phyloP scores from a whole-genome alignment of 306 rosid genomes.

The Calophaca sinica region DNA sequence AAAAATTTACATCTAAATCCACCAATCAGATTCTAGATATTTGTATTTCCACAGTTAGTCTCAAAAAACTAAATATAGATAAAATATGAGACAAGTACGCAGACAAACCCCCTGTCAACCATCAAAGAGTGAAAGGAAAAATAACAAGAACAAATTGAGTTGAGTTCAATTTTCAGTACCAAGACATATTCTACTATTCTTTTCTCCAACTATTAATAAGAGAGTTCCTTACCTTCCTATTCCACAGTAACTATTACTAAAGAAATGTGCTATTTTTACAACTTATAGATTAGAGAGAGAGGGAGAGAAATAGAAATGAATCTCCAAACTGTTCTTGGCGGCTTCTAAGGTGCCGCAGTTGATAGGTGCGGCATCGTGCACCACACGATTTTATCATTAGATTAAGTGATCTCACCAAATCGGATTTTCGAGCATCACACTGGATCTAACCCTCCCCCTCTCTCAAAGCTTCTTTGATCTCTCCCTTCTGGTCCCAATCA shows the following conservation, averaged over 20 bases:
- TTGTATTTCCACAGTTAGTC: constrained; percentile 20
- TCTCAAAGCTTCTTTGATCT: too few relatives aligned
- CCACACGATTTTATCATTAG: too few relatives aligned
- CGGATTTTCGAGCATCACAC: too few relatives aligned
- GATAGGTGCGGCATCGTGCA: too few relatives aligned
- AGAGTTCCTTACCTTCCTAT: constrained; percentile 26
- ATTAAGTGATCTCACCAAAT: too few relatives aligned
- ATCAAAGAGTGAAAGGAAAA: constrained; percentile 16
- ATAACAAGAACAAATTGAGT: constrained; percentile 7
- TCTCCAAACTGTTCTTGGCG: constrained; percentile 17
- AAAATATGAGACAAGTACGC: constrained; percentile 17
- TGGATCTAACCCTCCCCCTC: too few relatives aligned
- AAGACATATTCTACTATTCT: constrained; percentile 4
- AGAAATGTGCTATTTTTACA: constrained; percentile 25
- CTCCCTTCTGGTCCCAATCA: too few relatives aligned
- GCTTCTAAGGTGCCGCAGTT: too few relatives aligned
- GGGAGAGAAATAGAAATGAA: constrained; percentile 15
- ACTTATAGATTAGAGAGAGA: background rate
- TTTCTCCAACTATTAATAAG: constrained; percentile 30
- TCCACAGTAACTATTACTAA: constrained; percentile 16
- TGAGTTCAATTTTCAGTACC: constrained; percentile 32
- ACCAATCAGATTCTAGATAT: constrained; percentile 22
- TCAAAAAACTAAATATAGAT: constrained; percentile 21
- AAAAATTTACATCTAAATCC: constrained; percentile 36
- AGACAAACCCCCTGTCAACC: constrained; percentile 28